Evolutionary conservation across 164 flowering plant genomes (phyloP), one percentile per base, ranked within the genome.

Genomic region (Liquidambar formosana): DNA sequence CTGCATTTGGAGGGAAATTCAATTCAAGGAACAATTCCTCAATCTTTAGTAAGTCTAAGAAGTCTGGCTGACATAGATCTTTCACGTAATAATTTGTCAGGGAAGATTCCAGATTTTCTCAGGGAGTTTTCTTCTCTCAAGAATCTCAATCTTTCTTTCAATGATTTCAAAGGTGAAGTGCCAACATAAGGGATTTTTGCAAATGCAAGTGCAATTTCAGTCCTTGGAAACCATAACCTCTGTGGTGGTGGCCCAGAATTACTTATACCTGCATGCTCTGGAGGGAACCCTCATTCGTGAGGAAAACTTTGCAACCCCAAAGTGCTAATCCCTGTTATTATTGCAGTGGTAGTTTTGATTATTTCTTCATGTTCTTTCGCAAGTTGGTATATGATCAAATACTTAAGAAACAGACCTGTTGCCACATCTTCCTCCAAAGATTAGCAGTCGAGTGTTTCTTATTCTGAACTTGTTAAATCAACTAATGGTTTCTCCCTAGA

Each of bases 21-120:
- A 13, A 73, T 81, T n/a, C 27, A 71, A 26, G 86, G 82, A 2
- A 11, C n/a, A 0, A 74, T 81, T 68, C 82, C 86, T 11, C 22
- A 14, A 46, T 57, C 78, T 10, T 38, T 75, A 5, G 43, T 44
- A 3, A 33, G 33, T 23, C n/a, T 76, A 1, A 73, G 44, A 69
- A 70, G 60, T n/a, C 10, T 77, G 16, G 56, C 41, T n/a, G 51
- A 57, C 4, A 0, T 80, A 8, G 81, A 83, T 61, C 64, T 83
- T 22, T 83, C 84, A 0, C 53, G 54, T 38, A 83, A 81, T 25
- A 68, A 73, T 5, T 64, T 79, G 12, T 75, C 82, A 0, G 84
- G 86, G 18, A 22, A 49, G 8, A 71, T 83, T 47, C 84, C 84
- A 5, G 63, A 63, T 9, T 71, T 41, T 27, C 56, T 82, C 4